Percentiles rank a stretch among this genome's conserved stretches.
Conservation (phyloP, 1,139 yeast species). For the Spathaspora sp. region DNA sequence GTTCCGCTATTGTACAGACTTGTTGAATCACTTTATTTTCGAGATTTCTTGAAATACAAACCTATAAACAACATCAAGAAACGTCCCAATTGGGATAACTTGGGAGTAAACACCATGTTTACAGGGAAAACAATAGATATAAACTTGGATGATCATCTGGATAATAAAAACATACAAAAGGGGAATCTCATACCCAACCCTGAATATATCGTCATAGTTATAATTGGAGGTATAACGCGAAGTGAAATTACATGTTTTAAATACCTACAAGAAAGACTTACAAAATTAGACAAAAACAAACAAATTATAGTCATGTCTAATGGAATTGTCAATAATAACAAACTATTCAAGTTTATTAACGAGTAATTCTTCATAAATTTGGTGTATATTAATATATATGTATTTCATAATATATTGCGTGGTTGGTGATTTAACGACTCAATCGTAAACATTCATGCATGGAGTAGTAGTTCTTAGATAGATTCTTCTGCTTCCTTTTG, state of each 20-base stretch:
- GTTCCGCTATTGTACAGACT: slow-evolving; percentile 51
- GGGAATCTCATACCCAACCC: slow-evolving; percentile 5
- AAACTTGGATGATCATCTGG: slow-evolving; percentile 33
- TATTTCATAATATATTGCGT: background rate
- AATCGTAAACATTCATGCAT: background rate
- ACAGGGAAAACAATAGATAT: slow-evolving; percentile 37
- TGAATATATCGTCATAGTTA: slow-evolving; percentile 50
- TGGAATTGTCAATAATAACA: slow-evolving; percentile 51
- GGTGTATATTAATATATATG: slow-evolving; percentile 2
- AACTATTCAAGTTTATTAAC: slow-evolving; percentile 21
- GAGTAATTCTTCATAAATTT: slow-evolving; percentile 37
- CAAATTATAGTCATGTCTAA: slow-evolving; percentile 55
- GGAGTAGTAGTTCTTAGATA: background rate
- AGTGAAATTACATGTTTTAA: slow-evolving; percentile 71
- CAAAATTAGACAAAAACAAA: slow-evolving; percentile 31
- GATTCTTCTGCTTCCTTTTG: slow-evolving; percentile 69
- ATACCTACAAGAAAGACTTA: slow-evolving; percentile 45
- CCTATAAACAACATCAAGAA: slow-evolving; percentile 39
- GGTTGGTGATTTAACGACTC: background rate
- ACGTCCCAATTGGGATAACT: slow-evolving; percentile 47
- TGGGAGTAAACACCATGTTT: slow-evolving; percentile 39
- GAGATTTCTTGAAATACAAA: slow-evolving; percentile 46
- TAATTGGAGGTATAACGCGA: slow-evolving; percentile 79
- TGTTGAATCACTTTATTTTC: slow-evolving; percentile 49
- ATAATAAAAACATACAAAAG: slow-evolving; percentile 11